A percentile compares a stretch with the other conserved stretches of the same genome.
These are phyloP conservation scores for Sarocladium kiliense DNA, from an alignment of 2,329 filamentous ascomycete species.

Conservation along the genomic window DNA sequence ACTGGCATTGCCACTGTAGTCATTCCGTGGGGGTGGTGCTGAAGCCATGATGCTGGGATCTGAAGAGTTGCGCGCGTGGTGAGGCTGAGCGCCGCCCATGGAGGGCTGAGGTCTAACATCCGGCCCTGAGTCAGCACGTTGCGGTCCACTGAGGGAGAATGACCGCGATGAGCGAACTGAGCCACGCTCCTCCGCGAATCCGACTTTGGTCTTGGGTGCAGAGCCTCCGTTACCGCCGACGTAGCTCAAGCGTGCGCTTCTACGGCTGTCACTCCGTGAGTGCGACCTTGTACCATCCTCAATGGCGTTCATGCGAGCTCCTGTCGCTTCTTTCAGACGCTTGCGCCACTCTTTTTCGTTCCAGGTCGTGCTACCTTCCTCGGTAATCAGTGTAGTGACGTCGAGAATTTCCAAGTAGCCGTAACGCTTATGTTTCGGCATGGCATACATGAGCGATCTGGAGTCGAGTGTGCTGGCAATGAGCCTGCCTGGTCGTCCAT, in stretches of 20 bases:
- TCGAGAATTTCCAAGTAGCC: slow-evolving; percentile 89
- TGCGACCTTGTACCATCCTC: slow-evolving; percentile 41
- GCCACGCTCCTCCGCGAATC: slow-evolving; percentile 48
- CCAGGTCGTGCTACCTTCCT: slow-evolving; percentile 72
- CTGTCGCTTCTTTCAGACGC: slow-evolving; percentile 82
- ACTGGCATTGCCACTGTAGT: slow-evolving; percentile 19
- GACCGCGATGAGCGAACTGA: slow-evolving; percentile 49
- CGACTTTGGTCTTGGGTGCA: slow-evolving; percentile 40
- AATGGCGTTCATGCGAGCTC: slow-evolving; percentile 65
- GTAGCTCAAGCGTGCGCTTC: slow-evolving; percentile 52
- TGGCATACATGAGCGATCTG: slow-evolving; percentile 94
- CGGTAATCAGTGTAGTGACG: slow-evolving; percentile 73
- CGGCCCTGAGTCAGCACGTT: slow-evolving; percentile 47
- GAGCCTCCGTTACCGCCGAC: slow-evolving; percentile 19
- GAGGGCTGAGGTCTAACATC: slow-evolving; percentile 30
- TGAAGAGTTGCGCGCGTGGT: slow-evolving; percentile 43
- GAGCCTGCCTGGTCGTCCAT: slow-evolving; percentile 81
- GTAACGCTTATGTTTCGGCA: slow-evolving; percentile 83
- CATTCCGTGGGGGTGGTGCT: slow-evolving; percentile 19
- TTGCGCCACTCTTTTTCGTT: slow-evolving; percentile 85
- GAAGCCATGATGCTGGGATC: slow-evolving; percentile 31
- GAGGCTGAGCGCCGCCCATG: slow-evolving; percentile 24
- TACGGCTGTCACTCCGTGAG: slow-evolving; percentile 52
- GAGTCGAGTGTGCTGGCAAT: slow-evolving; percentile 83
- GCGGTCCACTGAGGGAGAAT: slow-evolving; percentile 37